Evolutionary conservation across 805 yeast genomes (phyloP), one percentile per base, ranked within the genome.

Genomic region (Candida golubevii): DNA sequence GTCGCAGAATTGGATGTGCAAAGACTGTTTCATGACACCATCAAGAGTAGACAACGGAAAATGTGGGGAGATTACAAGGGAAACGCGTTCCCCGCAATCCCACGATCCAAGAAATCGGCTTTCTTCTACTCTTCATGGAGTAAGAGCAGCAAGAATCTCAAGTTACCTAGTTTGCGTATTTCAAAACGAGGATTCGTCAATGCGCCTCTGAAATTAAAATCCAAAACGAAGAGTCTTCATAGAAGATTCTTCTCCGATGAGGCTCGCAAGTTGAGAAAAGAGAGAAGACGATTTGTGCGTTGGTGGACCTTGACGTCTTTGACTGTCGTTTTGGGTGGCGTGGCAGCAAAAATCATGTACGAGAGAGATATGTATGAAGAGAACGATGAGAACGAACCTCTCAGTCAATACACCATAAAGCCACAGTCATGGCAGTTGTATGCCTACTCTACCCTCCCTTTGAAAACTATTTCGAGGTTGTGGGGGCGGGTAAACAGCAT

Each of bases 401-500:
- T 55, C 45, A 62, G 66, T 51, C 66, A 69, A 45, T 69, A 70
- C 56, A 65, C 64, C 37, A 72, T 77, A 44, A 75, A 75, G 53
- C 90, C 89, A 8, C 83, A 80, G 51, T 84, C 95, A 8, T 90
- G 97, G 97, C 82, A 85, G 35, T 78, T 91, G 45, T 90, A 88
- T 58, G 84, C 93, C 28, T 93, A 93, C 65, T 80, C 89, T 4
- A 83, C 97, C 1, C 71, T 93, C 38, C 99, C 99, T 1, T 75
- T 93, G 60, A 88, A 90, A 60, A 86, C 96, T 1, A 72, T 89
- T 30, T 89, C 97, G 0, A 78, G 99, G 49, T 66, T 91, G 36
- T 93, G 99, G 99, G 99, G 99, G 29, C 81, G 79, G 56, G 77
- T 93, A 46, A 93, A 93, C 61, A 82, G 82, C 44, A 74, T 90